A percentile compares a stretch with the other conserved stretches of the same genome.
Conservation (phyloP, 2,329 filamentous ascomycete genomes). For the Hirsutella thompsonii region DNA sequence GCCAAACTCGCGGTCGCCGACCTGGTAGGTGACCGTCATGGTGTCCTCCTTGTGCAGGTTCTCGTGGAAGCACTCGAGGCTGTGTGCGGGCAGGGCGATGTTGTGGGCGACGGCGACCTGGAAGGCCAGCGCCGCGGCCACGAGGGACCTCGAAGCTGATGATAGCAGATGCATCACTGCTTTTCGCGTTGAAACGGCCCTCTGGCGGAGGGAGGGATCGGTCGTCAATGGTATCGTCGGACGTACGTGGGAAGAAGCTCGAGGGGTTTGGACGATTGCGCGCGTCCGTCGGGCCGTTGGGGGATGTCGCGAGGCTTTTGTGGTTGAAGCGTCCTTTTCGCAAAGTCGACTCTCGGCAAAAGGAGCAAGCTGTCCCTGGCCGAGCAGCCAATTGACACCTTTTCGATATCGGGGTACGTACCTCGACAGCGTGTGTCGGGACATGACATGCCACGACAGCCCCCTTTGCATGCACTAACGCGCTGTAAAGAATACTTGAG, state of each 20-base stretch:
- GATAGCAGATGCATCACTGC: constrained; percentile 16
- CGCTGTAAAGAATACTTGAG: too few relatives aligned
- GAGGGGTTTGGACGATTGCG: too few relatives aligned
- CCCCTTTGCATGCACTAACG: too few relatives aligned
- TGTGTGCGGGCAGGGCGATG: constrained; percentile 87
- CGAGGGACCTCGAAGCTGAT: constrained; percentile 27
- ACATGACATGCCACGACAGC: too few relatives aligned
- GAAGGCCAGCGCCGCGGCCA: constrained; percentile 26
- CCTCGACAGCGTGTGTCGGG: background rate
- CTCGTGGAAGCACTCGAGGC: constrained; percentile 97
- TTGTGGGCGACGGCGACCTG: constrained; percentile 71
- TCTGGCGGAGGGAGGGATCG: too few relatives aligned
- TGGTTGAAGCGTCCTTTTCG: too few relatives aligned
- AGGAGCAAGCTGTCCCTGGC: background rate
- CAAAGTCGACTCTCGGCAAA: too few relatives aligned
- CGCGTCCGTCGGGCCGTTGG: too few relatives aligned
- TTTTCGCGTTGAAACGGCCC: too few relatives aligned
- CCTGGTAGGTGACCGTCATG: constrained; percentile 98
- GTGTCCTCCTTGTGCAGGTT: constrained; percentile 82
- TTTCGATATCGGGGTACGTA: constrained; percentile 8
- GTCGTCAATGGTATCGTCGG: too few relatives aligned
- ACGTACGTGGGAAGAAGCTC: background rate
- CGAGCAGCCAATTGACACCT: constrained; percentile 16
- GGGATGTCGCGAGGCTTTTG: too few relatives aligned
- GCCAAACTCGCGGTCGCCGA: constrained; percentile 92